Evolutionary conservation across 1,284 basidiomycete genomes (phyloP).

Genomic region (Apiotrichum veenhuisii): DNA sequence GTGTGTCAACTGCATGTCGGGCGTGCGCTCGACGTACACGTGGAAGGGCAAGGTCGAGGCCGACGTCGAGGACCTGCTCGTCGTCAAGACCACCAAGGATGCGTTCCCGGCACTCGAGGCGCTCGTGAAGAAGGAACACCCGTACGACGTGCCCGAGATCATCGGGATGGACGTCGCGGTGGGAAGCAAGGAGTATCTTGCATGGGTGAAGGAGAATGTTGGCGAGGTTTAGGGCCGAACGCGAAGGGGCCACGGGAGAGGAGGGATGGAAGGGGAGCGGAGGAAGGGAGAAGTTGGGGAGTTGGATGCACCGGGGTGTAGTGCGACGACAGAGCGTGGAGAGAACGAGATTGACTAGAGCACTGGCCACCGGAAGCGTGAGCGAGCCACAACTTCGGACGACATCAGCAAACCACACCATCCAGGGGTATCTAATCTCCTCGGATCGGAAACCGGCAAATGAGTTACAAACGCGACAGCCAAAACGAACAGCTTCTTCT

Average conservation of each 20-base stretch:
- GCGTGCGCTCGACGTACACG: not conserved
- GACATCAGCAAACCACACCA: too few species aligned
- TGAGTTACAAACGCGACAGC: not conserved
- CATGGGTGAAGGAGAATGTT: slow-evolving; percentile 2
- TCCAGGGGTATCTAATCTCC: too few species aligned
- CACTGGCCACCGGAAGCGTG: too few species aligned
- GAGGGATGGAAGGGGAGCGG: too few species aligned
- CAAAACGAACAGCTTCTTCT: not conserved
- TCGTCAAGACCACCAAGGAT: not conserved
- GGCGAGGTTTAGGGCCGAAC: not conserved
- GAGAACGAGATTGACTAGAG: too few species aligned
- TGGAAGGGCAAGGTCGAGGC: not conserved
- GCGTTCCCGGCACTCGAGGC: not conserved
- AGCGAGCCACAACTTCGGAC: too few species aligned
- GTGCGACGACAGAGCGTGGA: too few species aligned
- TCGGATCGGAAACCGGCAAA: too few species aligned
- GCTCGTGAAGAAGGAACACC: not conserved
- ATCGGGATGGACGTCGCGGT: not conserved
- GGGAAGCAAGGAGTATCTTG: not conserved
- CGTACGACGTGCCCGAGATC: slow-evolving; percentile 6
- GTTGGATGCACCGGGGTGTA: too few species aligned
- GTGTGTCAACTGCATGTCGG: not conserved
- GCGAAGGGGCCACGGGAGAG: too few species aligned
- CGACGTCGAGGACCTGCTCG: slow-evolving; percentile 1
- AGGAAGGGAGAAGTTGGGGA: too few species aligned